phyloP scores from a whole-genome alignment of 2,329 filamentous ascomycete species.

The Diplodia sapinea region DNA sequence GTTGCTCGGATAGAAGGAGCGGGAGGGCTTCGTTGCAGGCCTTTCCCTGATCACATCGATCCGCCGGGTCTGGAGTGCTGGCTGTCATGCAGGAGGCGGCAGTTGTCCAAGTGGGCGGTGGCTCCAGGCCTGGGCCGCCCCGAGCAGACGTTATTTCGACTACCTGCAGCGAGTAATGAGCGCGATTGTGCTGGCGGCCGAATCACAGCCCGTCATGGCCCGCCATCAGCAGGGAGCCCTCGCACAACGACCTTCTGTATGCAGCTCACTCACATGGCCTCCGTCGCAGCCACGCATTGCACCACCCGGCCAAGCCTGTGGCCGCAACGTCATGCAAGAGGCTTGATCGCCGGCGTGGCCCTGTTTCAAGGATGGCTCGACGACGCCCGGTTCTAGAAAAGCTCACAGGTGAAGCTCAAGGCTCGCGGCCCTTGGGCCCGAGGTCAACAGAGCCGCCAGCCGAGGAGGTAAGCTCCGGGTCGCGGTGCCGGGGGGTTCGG shows the following conservation, averaged over 20 bases:
- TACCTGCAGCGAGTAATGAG: constrained; percentile 29
- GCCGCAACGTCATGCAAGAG: constrained; percentile 29
- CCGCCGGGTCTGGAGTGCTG: constrained; percentile 27
- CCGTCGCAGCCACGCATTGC: constrained; percentile 27
- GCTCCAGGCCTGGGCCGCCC: constrained; percentile 32
- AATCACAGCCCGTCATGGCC: constrained; percentile 20
- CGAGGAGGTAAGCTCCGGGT: constrained; percentile 17
- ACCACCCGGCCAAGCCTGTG: constrained; percentile 11
- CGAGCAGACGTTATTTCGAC: constrained; percentile 32
- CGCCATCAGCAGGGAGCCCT: constrained; percentile 22
- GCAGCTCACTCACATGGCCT: constrained; percentile 31
- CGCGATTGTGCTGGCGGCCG: constrained; percentile 22
- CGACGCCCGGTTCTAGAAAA: constrained; percentile 29
- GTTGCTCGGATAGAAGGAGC: constrained; percentile 27
- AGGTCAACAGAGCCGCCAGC: constrained; percentile 3
- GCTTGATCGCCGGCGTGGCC: constrained; percentile 27
- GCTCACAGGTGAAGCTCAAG: not conserved
- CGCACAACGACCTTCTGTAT: constrained; percentile 31
- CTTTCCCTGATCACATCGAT: constrained; percentile 25
- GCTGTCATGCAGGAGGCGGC: constrained; percentile 24
- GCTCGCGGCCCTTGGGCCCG: not conserved
- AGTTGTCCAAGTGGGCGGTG: constrained; percentile 17
- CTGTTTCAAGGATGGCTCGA: constrained; percentile 23
- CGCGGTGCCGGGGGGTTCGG: constrained; percentile 14
- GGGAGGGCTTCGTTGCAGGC: constrained; percentile 23